These are phyloP conservation scores for Rhodotorula diobovata DNA, from an alignment of 768 basidiomycete species.

Conservation along the genomic window DNA sequence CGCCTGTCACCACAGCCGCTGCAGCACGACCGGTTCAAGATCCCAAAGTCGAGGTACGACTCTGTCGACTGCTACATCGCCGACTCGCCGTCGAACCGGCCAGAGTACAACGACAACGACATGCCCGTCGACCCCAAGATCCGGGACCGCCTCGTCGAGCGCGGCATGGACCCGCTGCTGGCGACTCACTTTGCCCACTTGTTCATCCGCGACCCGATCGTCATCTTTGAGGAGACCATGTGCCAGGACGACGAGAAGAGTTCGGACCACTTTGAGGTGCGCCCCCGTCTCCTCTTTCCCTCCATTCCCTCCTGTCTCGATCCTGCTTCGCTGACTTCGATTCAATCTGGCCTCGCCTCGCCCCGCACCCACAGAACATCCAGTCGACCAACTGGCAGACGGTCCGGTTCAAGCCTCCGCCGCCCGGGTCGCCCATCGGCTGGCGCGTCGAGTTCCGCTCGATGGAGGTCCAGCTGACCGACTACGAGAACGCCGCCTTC, in stretches of 20 bases:
- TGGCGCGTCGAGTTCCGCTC: conserved; percentile 98
- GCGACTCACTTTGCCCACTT: conserved; percentile 90
- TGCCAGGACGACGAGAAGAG: conserved; percentile 82
- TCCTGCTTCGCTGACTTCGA: no score
- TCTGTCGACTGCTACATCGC: conserved; percentile 89
- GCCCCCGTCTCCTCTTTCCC: conserved; percentile 13
- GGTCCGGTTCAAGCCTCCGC: conserved; percentile 95
- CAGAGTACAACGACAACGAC: conserved; percentile 86
- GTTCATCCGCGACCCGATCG: conserved; percentile 95
- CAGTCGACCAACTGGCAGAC: conserved; percentile 99
- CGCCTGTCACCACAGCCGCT: conserved; percentile 58
- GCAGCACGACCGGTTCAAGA: conserved; percentile 64
- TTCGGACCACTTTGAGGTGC: conserved; percentile 91
- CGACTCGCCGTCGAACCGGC: conserved; percentile 71
- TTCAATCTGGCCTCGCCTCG: background rate
- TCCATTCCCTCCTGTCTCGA: no score
- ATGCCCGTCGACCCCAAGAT: conserved; percentile 73
- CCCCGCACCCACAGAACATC: conserved; percentile 66
- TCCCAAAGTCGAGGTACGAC: conserved; percentile 96
- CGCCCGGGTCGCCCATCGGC: conserved; percentile 82
- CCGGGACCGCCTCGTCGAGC: conserved; percentile 64
- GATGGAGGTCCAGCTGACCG: conserved; percentile 98
- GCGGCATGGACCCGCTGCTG: conserved; percentile 81
- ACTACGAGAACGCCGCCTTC: conserved; percentile 98
- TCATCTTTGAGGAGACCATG: conserved; percentile 88